Base-by-base conservation (phyloP, 2,329 filamentous ascomycete genomes). In the Apiospora marii region DNA sequence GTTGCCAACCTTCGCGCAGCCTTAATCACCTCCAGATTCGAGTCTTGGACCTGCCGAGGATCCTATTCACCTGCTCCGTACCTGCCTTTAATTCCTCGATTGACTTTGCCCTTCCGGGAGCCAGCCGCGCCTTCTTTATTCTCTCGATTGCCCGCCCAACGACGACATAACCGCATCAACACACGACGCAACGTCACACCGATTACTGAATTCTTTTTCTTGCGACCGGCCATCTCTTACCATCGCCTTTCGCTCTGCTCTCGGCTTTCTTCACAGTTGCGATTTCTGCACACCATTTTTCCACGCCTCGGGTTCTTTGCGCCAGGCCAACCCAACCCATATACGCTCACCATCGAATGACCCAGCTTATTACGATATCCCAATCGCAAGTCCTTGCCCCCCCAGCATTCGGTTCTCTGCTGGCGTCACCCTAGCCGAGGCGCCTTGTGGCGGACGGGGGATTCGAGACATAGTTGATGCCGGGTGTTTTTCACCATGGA, bases 401-500 rank as follows among this genome's bases (percentile, higher is more conserved):
- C 48, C n/a, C n/a, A 41, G n/a, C 34, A 43, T 51, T 34, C 46
- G n/a, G 24, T 8, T 72, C 58, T 58, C 71, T 75, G 75, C 75
- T 76, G 74, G 76, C 71, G 72, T 67, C 69, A 72, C 70, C 74
- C 73, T 70, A 48, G 76, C 53, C 74, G 67, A 77, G 77, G 76
- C 77, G 78, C 79, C 78, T 77, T 75, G 75, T 74, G 75, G 79
- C 77, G 78, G 79, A 78, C 80, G 79, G 78, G 79, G 79, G 78
- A 77, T 77, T 76, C 67, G 78, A 81, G 74, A 75, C 76, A 72
- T 24, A 51, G 77, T 79, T 75, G 78, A 89, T 89, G 87, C 87
- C 87, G 75, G 86, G 87, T 77, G 83, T 41, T 64, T 30, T 64
- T 88, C 83, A 86, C 84, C 77, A 89, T 89, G 87, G 87, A 89